phyloP scores from a whole-genome alignment of 2,329 filamentous ascomycete genomes.

The Claviceps sp. region DNA sequence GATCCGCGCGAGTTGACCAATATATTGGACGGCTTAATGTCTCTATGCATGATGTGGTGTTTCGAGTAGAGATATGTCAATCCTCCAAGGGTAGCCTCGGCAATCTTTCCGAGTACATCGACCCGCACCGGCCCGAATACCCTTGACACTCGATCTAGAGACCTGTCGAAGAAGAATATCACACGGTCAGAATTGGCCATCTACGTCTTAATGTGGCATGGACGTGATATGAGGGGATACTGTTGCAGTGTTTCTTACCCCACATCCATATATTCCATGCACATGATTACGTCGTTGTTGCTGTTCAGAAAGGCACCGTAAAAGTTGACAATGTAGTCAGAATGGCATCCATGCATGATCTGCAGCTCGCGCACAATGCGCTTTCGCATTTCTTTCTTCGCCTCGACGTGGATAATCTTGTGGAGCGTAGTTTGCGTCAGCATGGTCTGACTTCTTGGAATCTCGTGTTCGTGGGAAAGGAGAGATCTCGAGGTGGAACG shows the following conservation, averaged over 20 bases:
- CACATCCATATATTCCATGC: constrained; percentile 99
- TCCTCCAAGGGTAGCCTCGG: constrained; percentile 85
- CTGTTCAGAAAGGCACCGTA: constrained; percentile 96
- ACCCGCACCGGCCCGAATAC: constrained; percentile 92
- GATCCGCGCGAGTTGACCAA: constrained; percentile 85
- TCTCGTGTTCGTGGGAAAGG: background rate
- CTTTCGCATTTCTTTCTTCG: constrained; percentile 92
- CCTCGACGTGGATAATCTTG: constrained; percentile 94
- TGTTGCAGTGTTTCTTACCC: constrained; percentile 52
- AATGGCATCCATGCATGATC: constrained; percentile 97
- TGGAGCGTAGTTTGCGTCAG: constrained; percentile 7
- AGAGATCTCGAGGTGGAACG: background rate
- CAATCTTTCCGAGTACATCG: constrained; percentile 94
- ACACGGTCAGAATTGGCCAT: background rate
- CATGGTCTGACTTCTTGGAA: background rate
- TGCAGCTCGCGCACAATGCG: constrained; percentile 94
- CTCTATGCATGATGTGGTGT: constrained; percentile 97
- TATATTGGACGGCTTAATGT: constrained; percentile 97
- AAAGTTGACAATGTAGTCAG: constrained; percentile 92
- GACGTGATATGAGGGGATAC: background rate
- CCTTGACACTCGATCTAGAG: constrained; percentile 84
- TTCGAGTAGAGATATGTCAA: constrained; percentile 90
- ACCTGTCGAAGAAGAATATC: constrained; percentile 34
- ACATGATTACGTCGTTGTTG: constrained; percentile 96
- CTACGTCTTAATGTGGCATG: background rate